Conservation (phyloP, 73 alveolate species). For the Breviolum minutum region DNA sequence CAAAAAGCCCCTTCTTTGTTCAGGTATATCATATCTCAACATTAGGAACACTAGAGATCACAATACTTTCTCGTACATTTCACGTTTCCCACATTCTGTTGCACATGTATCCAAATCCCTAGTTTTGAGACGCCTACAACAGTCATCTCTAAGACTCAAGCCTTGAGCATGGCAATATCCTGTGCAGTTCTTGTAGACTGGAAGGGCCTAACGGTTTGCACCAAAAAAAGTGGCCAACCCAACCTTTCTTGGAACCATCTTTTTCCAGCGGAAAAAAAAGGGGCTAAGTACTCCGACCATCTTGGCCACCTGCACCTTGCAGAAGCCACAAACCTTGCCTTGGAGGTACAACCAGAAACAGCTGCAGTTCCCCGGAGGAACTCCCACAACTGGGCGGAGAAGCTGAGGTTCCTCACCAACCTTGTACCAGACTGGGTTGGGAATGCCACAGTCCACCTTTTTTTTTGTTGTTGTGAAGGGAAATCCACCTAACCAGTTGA, state of each 20-base stretch:
- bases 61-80: not conserved
- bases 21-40: too few relatives aligned
- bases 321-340: conserved; percentile 75
- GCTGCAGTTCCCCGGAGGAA: too few relatives aligned
- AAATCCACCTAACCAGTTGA: not conserved
- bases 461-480: not conserved
- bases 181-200: conserved; percentile 78
- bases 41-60: not conserved
- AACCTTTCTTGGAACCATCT: too few relatives aligned
- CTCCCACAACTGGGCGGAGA: not conserved
- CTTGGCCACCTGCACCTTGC: conserved; percentile 88
- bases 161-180: conserved; percentile 70
- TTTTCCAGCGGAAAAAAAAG: not conserved
- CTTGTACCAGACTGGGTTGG: conserved; percentile 79
- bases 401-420: conserved; percentile 8
- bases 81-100: not conserved
- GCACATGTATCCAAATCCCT: not conserved
- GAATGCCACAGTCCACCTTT: conserved; percentile 71
- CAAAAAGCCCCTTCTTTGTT: too few relatives aligned
- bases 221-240: too few relatives aligned
- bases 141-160: not conserved
- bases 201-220: not conserved
- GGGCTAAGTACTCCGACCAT: not conserved
- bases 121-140: too few relatives aligned
- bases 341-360: too few relatives aligned